Percentiles rank a stretch among this genome's conserved stretches.
Evolutionary conservation across 441 rosid genomes (phyloP).

Genomic region (Dalechampia spathulata): DNA sequence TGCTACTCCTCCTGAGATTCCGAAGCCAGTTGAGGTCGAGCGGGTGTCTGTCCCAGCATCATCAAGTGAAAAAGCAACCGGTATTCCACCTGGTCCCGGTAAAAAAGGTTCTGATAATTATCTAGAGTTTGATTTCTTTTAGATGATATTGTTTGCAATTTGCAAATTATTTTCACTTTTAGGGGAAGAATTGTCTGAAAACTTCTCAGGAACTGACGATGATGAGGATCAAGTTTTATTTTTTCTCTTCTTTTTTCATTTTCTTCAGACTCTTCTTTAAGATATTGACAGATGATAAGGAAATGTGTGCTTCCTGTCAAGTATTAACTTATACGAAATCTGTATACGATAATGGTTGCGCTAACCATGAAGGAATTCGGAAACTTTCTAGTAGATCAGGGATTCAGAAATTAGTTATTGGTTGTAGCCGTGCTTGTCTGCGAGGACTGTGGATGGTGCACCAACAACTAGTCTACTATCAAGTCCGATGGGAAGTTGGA

Average conservation of each 20-base stretch:
- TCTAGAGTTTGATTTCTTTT: constrained; percentile 97
- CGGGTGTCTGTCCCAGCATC: constrained; percentile 39
- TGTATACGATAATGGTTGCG: constrained; percentile 14
- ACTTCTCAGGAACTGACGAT: constrained; percentile 26
- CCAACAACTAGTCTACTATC: no score
- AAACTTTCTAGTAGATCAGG: no score
- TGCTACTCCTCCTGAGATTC: constrained; percentile 88
- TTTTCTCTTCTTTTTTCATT: neutral
- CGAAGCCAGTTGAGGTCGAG: constrained; percentile 68
- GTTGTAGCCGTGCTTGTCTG: no score
- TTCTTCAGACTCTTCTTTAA: neutral
- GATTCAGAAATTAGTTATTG: no score
- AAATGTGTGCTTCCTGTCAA: constrained; percentile 31
- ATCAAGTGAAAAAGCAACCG: constrained; percentile 41
- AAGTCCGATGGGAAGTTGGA: no score
- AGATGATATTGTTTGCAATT: constrained; percentile 27
- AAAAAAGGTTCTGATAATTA: constrained; percentile 79
- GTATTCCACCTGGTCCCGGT: constrained; percentile 24
- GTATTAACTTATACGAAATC: constrained; percentile 7
- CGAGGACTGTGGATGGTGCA: no score
- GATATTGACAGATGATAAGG: constrained; percentile 34
- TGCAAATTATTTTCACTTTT: constrained; percentile 28
- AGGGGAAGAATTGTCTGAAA: constrained; percentile 23
- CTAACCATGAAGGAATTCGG: neutral
- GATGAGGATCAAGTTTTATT: constrained; percentile 26